Conservation (phyloP, 345 rosid species). For the Camelina hispida region DNA sequence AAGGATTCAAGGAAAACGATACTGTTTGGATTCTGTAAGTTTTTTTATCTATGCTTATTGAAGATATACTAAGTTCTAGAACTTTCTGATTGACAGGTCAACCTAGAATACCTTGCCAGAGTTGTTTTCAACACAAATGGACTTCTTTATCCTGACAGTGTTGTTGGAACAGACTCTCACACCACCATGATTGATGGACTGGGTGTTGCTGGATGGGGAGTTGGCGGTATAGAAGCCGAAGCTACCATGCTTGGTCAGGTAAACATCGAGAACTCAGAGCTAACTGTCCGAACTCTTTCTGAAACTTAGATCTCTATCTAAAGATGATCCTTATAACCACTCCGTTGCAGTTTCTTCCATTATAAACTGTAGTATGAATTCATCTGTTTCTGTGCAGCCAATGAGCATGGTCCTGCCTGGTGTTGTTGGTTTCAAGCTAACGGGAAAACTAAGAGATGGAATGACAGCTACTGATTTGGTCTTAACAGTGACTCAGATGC, state of each 20-base stretch:
- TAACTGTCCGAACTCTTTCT: neutral
- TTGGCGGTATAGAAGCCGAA: slow-evolving; percentile 4
- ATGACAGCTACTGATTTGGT: slow-evolving; percentile 9
- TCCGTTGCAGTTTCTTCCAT: neutral
- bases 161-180: slow-evolving; percentile 11
- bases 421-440: slow-evolving; percentile 7
- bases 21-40: neutral
- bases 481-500: slow-evolving; percentile 8
- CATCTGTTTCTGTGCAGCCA: neutral
- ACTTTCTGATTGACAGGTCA: neutral
- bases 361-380: neutral
- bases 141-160: slow-evolving; percentile 8
- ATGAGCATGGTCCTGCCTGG: slow-evolving; percentile 8
- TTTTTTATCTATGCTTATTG: neutral
- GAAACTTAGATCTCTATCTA: neutral
- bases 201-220: slow-evolving; percentile 13
- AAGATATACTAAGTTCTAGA: neutral
- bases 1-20: neutral
- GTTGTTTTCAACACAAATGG: slow-evolving; percentile 9
- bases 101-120: slow-evolving; percentile 4
- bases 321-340: neutral
- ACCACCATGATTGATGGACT: slow-evolving; percentile 4
- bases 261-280: neutral
- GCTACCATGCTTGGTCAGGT: slow-evolving; percentile 11
- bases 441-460: slow-evolving; percentile 3